These are phyloP conservation scores for Candida dendrica DNA, from an alignment of 805 yeast species.

Conservation along the genomic window DNA sequence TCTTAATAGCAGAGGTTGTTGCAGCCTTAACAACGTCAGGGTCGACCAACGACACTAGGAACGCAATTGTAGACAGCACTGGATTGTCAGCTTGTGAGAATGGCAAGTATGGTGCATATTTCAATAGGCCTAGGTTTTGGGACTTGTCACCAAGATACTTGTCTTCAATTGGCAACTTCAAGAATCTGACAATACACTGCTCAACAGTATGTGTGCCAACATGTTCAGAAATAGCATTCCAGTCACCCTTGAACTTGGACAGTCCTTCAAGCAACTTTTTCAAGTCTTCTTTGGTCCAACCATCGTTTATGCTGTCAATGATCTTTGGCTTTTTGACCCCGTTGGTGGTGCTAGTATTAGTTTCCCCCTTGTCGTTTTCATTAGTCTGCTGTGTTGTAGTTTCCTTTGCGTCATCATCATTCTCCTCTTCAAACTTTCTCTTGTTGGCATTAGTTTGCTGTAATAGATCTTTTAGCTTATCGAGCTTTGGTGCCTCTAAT, in stretches of 20 bases:
- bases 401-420: not conserved
- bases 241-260: conserved; percentile 58
- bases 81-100: conserved; percentile 87
- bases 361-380: conserved; percentile 11
- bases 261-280: conserved; percentile 55
- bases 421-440: conserved; percentile 7
- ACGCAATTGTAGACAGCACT: conserved; percentile 85
- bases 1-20: conserved; percentile 48
- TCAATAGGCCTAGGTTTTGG: conserved; percentile 56
- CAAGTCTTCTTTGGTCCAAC: conserved; percentile 67
- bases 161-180: conserved; percentile 79
- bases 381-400: conserved; percentile 19
- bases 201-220: conserved; percentile 68
- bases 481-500: conserved; percentile 36
- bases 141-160: conserved; percentile 41
- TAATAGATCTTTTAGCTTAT: conserved; percentile 33
- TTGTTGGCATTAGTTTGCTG: conserved; percentile 1
- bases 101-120: conserved; percentile 79
- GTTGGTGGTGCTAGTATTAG: conserved; percentile 7
- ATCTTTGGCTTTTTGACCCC: conserved; percentile 28
- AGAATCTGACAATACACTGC: conserved; percentile 73
- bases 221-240: conserved; percentile 67
- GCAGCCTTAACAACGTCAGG: conserved; percentile 82
- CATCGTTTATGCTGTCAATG: conserved; percentile 29
- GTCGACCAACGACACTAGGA: conserved; percentile 78